phyloP scores from a whole-genome alignment of 2,329 filamentous ascomycete species.

The Epichloe sibirici region DNA sequence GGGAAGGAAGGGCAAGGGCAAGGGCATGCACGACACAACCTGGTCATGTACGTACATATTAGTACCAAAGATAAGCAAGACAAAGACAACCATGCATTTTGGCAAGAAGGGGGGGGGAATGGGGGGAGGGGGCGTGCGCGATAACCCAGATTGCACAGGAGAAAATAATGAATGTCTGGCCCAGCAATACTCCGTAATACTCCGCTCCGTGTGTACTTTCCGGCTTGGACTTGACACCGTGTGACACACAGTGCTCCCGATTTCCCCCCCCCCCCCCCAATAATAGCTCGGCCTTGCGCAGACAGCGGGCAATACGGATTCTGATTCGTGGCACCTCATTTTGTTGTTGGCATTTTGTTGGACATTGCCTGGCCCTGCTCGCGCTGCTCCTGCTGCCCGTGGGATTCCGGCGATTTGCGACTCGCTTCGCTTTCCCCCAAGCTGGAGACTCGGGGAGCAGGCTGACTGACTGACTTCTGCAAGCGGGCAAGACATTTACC shows the following conservation, averaged over 20 bases:
- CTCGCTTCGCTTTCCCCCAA: neutral
- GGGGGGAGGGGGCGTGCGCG: neutral
- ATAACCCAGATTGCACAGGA: neutral
- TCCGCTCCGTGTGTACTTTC: neutral
- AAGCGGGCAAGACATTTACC: no score
- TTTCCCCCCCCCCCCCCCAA: neutral
- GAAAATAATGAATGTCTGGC: no score
- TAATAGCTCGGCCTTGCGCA: neutral
- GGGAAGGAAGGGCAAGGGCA: no score
- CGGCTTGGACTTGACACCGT: conserved; percentile 5
- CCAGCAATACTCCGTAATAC: neutral
- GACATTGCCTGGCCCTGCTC: neutral
- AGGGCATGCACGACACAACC: neutral
- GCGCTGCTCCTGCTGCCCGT: no score
- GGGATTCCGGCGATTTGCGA: conserved; percentile 1
- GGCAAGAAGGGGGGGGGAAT: no score
- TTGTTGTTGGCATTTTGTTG: neutral
- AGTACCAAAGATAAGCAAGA: no score
- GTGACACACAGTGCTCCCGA: conserved; percentile 6
- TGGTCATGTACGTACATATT: no score
- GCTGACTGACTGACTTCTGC: neutral
- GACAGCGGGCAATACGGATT: neutral
- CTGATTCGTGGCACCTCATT: conserved; percentile 1
- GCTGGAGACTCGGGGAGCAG: no score
- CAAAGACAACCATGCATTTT: no score